Conservation (phyloP, 1,284 basidiomycete genomes). For the Neonothopanus nambi region DNA sequence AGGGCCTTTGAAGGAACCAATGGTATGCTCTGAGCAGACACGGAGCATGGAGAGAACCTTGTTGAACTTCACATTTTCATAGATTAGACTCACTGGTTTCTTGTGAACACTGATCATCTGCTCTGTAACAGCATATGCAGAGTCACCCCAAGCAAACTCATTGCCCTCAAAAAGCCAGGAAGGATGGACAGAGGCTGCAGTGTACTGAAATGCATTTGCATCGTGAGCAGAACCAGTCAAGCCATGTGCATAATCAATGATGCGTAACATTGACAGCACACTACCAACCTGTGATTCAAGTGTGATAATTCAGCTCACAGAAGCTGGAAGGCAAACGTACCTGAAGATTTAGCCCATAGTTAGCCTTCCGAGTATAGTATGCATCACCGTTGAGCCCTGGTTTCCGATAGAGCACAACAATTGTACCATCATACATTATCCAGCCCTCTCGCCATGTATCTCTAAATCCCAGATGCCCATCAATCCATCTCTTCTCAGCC, state of each 20-base stretch:
- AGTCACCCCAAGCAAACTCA: slow-evolving; percentile 42
- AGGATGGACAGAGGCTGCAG: slow-evolving; percentile 27
- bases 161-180: slow-evolving; percentile 32
- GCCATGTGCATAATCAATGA: slow-evolving; percentile 35
- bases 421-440: slow-evolving; percentile 39
- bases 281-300: slow-evolving; percentile 32
- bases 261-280: slow-evolving; percentile 32
- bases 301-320: slow-evolving; percentile 5
- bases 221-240: slow-evolving; percentile 38
- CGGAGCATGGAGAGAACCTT: slow-evolving; percentile 26
- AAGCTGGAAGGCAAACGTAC: slow-evolving; percentile 17
- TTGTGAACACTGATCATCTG: slow-evolving; percentile 34
- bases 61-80: slow-evolving; percentile 33
- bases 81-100: slow-evolving; percentile 29
- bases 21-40: slow-evolving; percentile 36
- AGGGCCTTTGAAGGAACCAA: slow-evolving; percentile 34
- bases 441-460: slow-evolving; percentile 34
- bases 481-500: slow-evolving; percentile 37
- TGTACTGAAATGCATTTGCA: slow-evolving; percentile 34
- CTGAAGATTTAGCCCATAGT: slow-evolving; percentile 38
- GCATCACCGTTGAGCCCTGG: slow-evolving; percentile 34
- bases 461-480: slow-evolving; percentile 29
- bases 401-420: slow-evolving; percentile 30
- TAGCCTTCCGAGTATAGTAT: slow-evolving; percentile 34
- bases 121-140: slow-evolving; percentile 32